A percentile compares a stretch with the other conserved stretches of the same genome.
Evolutionary conservation across 2,329 filamentous ascomycete species (phyloP).

Genomic region (Alternaria sp.): DNA sequence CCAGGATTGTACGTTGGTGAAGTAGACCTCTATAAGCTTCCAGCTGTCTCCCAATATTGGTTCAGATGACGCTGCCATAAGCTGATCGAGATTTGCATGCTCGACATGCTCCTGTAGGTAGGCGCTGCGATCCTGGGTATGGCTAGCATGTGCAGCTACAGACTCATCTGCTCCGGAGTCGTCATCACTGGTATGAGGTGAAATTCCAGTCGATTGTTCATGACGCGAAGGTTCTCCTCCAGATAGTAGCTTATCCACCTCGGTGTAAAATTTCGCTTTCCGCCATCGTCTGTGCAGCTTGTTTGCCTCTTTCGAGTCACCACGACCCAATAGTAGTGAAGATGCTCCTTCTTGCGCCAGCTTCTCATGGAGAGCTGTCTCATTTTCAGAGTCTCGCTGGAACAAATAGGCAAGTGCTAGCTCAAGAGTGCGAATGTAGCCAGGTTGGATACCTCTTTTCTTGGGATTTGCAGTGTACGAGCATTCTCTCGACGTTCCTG

Average conservation of each 20-base stretch:
- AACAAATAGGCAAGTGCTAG: slow-evolving; percentile 71
- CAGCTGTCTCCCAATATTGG: slow-evolving; percentile 54
- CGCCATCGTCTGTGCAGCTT: slow-evolving; percentile 68
- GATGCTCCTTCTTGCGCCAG: slow-evolving; percentile 58
- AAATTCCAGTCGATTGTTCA: slow-evolving; percentile 20
- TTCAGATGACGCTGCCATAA: neutral
- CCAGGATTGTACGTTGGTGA: slow-evolving; percentile 78
- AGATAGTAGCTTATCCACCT: slow-evolving; percentile 68
- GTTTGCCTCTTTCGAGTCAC: slow-evolving; percentile 59
- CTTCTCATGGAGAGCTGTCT: slow-evolving; percentile 60
- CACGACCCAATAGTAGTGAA: slow-evolving; percentile 59
- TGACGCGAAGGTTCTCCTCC: slow-evolving; percentile 46
- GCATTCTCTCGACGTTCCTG: slow-evolving; percentile 67
- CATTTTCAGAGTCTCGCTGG: slow-evolving; percentile 64
- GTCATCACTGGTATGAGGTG: slow-evolving; percentile 36
- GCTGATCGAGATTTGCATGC: neutral
- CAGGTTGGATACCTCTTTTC: slow-evolving; percentile 80
- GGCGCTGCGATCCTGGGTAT: slow-evolving; percentile 3
- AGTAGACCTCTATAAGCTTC: slow-evolving; percentile 73
- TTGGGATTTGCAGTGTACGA: slow-evolving; percentile 76
- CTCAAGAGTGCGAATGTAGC: slow-evolving; percentile 77
- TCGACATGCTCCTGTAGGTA: neutral
- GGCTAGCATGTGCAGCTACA: neutral
- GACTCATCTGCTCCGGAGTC: slow-evolving; percentile 30
- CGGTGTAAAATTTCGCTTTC: slow-evolving; percentile 65